Evolutionary conservation across 1,284 basidiomycete genomes (phyloP), one percentile per base, ranked within the genome.

Genomic region (Trichosporon ovoides): DNA sequence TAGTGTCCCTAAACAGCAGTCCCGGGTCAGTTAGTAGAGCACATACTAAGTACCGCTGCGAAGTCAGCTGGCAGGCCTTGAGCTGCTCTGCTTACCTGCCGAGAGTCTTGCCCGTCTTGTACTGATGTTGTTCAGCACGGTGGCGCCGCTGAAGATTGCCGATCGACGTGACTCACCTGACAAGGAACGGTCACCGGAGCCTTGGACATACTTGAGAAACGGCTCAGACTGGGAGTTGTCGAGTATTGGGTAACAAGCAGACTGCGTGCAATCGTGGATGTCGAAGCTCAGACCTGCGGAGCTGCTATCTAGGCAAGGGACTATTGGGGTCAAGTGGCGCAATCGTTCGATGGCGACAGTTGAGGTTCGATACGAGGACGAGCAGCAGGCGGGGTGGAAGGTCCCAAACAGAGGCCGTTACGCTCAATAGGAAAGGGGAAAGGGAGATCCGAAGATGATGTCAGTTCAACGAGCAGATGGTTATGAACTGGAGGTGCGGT

Each of bases 101-200:
- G 34, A 94, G 83, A 5, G 88, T 91, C 78, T 87, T 89, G 63
- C 91, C 91, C n/a, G 91, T 93, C 71, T 90, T 89, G 74, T 94
- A 94, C 89, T 93, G 37, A 20, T 40, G 19, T 9, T n/a, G 19
- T 7, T 37, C 20, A 31, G 33, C 33, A 33, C 18, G 14, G 7
- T 33, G 2, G 10, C 18, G 7, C 5, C 11, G n/a, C 11, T 13
- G 28, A 10, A 28, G 20, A 43, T 35, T n/a, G 16, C 11, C 7
- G 16, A 28, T 33, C 28, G 7, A 18, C 33, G 13, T 31, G 7
- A 60, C 81, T 61, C 60, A 84, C 84, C 80, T 86, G 84, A 71
- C 85, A 86, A 13, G 84, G 84, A 22, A 86, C 85, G 18, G 84
- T 85, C 12, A 63, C 60, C 36, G 68, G 61, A 20, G 61, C 56